Percentiles rank a stretch among this genome's conserved stretches.
Conservation (phyloP, 331 rosid species). For the Quercus lobata region DNA sequence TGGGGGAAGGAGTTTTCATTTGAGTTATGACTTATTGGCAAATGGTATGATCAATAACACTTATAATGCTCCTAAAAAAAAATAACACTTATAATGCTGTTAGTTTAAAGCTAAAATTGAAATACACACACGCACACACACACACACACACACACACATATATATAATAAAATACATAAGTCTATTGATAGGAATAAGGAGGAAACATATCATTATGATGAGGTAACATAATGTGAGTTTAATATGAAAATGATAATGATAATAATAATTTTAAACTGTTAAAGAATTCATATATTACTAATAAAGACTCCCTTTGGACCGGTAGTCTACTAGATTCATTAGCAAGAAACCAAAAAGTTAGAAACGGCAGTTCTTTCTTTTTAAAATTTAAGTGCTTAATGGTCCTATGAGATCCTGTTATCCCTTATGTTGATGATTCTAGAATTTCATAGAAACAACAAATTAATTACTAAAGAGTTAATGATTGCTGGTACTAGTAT, state of each 20-base stretch:
- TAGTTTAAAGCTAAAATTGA: neutral
- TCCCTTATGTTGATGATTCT: neutral
- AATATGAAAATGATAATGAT: neutral
- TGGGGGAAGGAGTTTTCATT: neutral
- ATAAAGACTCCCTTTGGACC: neutral
- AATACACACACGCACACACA: neutral
- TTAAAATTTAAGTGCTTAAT: neutral
- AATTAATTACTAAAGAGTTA: neutral
- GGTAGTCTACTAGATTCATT: neutral
- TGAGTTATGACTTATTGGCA: neutral
- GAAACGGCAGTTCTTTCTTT: neutral
- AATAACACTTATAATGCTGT: neutral
- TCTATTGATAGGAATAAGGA: neutral
- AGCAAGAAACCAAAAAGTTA: neutral
- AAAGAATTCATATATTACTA: neutral
- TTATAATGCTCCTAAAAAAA: neutral
- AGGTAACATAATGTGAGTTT: neutral
- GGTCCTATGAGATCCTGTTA: neutral
- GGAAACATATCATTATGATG: neutral
- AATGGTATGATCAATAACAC: neutral
- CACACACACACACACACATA: no score
- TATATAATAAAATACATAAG: neutral
- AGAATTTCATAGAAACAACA: neutral
- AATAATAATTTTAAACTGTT: neutral
- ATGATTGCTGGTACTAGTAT: neutral